Base-by-base conservation (phyloP, 805 yeast species). In the Saturnispora ahearnii region DNA sequence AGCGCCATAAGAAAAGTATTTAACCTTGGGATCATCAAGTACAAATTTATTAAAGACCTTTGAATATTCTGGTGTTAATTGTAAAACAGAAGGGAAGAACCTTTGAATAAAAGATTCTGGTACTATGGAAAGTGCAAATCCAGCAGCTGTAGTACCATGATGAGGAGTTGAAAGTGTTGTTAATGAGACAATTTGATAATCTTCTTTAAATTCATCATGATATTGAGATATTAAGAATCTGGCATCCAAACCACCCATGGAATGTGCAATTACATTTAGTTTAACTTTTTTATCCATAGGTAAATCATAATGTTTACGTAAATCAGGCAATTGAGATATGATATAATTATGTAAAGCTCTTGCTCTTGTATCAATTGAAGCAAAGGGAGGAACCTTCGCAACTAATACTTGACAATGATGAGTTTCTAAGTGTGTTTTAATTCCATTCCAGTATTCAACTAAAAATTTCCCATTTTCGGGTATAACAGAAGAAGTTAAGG, bases 221-320 rank as follows among this genome's bases (percentile, higher is more conserved):
- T 84, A 61, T 45, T 75, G 69, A 0, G 86, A 73, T 2, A 88
- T 84, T 55, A 90, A 64, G 61, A 81, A 87, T 46, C 97, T 68
- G 32, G 89, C 78, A 60, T 90, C 96, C 30, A 89, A 67, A 0
- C 97, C 97, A 5, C 97, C 97, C 96, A 89, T 88, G 0, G 96
- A 87, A 62, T 89, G 97, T 5, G 93, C 93, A 26, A 89, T 72
- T 41, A 89, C 62, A 59, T 90, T 90, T 13, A 89, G 73, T 52
- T 79, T 80, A 21, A 79, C 55, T 11, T 67, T 69, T 26, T 64
- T 62, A 13, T 58, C 56, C 10, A 55, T 53, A 12, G 59, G 66
- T 60, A 51, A 65, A 58, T 30, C 63, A 53, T 21, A 64, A 58
- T 12, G 58, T 53, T 5, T 57, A 41, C 37, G 49, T 21, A 51